A percentile compares a stretch with the other conserved stretches of the same genome.
These are phyloP conservation scores for Avena atlantica DNA, from an alignment of 176 grass and related monocot species.

Conservation along the genomic window DNA sequence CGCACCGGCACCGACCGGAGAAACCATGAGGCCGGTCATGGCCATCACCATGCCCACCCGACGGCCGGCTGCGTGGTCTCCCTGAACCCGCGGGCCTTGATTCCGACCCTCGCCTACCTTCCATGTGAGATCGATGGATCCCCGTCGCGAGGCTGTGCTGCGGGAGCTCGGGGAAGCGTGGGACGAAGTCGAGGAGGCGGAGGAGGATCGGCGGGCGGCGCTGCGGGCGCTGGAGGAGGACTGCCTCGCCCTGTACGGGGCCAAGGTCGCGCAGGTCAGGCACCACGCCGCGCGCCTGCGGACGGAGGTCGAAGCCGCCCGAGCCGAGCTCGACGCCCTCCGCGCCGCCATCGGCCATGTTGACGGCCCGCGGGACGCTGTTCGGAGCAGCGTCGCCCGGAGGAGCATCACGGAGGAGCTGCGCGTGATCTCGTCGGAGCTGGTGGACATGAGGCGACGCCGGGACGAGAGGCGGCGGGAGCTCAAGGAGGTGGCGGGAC, in stretches of 20 bases:
- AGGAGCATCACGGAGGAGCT: conserved; percentile 75
- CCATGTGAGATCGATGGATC: conserved; percentile 38
- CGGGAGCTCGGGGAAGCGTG: conserved; percentile 64
- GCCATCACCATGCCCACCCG: background rate
- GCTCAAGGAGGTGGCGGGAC: conserved; percentile 54
- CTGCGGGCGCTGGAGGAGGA: conserved; percentile 74
- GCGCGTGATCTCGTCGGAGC: conserved; percentile 55
- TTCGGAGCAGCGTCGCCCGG: background rate
- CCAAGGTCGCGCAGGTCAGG: conserved; percentile 71
- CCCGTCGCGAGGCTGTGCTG: conserved; percentile 44
- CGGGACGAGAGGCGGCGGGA: conserved; percentile 61
- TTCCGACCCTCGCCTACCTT: background rate
- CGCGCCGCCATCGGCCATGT: conserved; percentile 53
- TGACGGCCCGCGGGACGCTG: conserved; percentile 19
- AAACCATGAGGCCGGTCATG: background rate
- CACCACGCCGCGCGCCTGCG: conserved; percentile 54
- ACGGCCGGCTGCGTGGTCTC: conserved; percentile 13
- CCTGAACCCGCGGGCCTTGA: conserved; percentile 25
- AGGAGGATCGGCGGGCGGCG: conserved; percentile 59
- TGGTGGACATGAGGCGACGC: conserved; percentile 60
- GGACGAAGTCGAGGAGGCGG: conserved; percentile 79
- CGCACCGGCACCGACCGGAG: background rate
- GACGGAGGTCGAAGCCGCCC: conserved; percentile 57
- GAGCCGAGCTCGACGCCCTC: conserved; percentile 71
- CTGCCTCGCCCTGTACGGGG: conserved; percentile 68